Evolutionary conservation across 225 moss, liverwort and hornwort genomes (phyloP), one percentile per base, ranked within the genome.

Genomic region (Bryoerythrophyllum caledonicum): DNA sequence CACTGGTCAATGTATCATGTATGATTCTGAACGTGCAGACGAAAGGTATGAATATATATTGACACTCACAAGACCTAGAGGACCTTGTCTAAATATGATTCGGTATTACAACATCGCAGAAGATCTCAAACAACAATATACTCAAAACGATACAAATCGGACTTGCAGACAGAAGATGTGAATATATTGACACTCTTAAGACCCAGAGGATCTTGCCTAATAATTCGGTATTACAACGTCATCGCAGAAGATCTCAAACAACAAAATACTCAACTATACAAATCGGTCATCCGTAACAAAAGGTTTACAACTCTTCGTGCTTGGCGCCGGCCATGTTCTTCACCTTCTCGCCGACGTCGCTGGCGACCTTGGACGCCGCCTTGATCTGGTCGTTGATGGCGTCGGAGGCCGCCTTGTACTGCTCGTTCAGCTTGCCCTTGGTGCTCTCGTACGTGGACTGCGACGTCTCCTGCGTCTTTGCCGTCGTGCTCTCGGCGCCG

Each of bases 301-400:
- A 10, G 8, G 38, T 58, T 64, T 71, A 82, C 66, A 82, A 75
- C 44, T 82, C 82, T 4, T 79, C 75, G 20, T 82, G 64, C 2
- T 68, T 75, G 1, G 65, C 75, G 34, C 60, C 71, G 21, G 66
- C 75, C 8, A 82, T 55, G 46, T 71, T 65, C 60, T 82, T 82
- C 44, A 82, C 79, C 70, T 82, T 78, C 75, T 82, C 78, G 12
- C 78, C 74, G 12, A 83, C 82, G 37, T 79, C 82, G 35, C 75
- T 75, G 10, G 82, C 82, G 71, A 83, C 0, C 52, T 83, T 83
- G 2, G 83, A 79, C 6, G 79, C 83, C 10, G 79, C 74, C 44
- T 83, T 79, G 21, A 79, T 61, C 60, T 83, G 83, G 24, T 75
- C 83, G 19, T 83, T 83, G 37, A 79, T 60, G 8, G 75, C 83